These are phyloP conservation scores for Pythium biforme DNA, from an alignment of 352 stramenopile genomes.

Conservation along the genomic window DNA sequence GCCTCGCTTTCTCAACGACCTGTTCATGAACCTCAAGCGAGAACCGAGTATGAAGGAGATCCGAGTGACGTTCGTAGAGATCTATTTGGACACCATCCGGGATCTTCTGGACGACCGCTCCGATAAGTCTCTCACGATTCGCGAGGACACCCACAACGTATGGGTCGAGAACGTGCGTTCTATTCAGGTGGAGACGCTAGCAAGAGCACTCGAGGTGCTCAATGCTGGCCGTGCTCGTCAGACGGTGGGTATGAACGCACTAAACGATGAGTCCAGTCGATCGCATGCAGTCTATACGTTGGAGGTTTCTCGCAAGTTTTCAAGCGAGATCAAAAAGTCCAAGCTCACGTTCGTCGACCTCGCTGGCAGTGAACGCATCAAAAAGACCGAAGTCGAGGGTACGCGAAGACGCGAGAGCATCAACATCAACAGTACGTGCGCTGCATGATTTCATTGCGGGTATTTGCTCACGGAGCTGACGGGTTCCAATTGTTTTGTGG, in stretches of 20 bases:
- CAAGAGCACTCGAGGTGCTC: constrained; percentile 45
- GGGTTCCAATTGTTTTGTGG: not conserved
- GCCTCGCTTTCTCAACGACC: constrained; percentile 47
- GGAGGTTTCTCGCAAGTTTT: constrained; percentile 42
- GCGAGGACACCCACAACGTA: constrained; percentile 41
- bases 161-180: constrained; percentile 46
- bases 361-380: constrained; percentile 52
- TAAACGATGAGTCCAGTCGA: constrained; percentile 62
- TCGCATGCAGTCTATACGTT: constrained; percentile 65
- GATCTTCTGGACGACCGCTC: constrained; percentile 74
- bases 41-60: constrained; percentile 41
- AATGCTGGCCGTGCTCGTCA: constrained; percentile 42
- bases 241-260: constrained; percentile 39
- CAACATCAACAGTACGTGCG: constrained; percentile 51
- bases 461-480: not conserved
- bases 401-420: constrained; percentile 51
- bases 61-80: constrained; percentile 81
- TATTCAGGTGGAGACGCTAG: constrained; percentile 34
- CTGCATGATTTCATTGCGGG: not conserved
- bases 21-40: constrained; percentile 41
- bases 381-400: constrained; percentile 57
- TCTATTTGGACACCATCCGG: constrained; percentile 93
- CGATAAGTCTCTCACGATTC: constrained; percentile 31
- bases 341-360: constrained; percentile 69
- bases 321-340: constrained; percentile 43